Evolutionary conservation across 1,139 yeast species (phyloP).

Genomic region (Candida gigantensis): DNA sequence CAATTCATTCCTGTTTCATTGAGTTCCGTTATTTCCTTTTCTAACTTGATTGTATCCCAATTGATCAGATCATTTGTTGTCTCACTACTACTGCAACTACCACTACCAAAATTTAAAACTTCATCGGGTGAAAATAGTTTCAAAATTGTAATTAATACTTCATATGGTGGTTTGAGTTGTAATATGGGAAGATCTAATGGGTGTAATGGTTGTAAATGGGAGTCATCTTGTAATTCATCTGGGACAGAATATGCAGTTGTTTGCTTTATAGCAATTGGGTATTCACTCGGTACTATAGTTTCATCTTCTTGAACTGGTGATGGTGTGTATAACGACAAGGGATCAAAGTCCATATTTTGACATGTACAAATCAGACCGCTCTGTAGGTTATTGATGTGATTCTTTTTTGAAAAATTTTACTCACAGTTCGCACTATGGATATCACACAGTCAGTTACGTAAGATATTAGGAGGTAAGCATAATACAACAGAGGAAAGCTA

Average conservation of each 20-base stretch:
- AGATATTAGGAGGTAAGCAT: too few relatives aligned
- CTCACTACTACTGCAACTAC: too few relatives aligned
- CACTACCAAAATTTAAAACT: constrained; percentile 55
- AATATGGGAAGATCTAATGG: constrained; percentile 67
- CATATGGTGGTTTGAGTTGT: constrained; percentile 48
- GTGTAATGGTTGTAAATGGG: constrained; percentile 45
- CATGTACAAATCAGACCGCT: too few relatives aligned
- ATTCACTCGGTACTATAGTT: too few relatives aligned
- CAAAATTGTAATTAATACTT: constrained; percentile 47
- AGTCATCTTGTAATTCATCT: constrained; percentile 23
- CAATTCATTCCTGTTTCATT: constrained; percentile 35
- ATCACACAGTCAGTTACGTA: too few relatives aligned
- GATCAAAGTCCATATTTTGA: constrained; percentile 42
- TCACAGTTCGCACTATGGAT: too few relatives aligned
- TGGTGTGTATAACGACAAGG: constrained; percentile 43
- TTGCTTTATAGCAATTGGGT: too few relatives aligned
- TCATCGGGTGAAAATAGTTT: constrained; percentile 52
- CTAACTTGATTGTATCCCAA: constrained; percentile 14
- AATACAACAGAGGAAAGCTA: too few relatives aligned
- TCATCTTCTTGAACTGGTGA: constrained; percentile 8
- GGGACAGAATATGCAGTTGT: too few relatives aligned
- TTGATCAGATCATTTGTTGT: constrained; percentile 6
- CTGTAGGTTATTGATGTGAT: too few relatives aligned
- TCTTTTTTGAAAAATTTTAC: too few relatives aligned
- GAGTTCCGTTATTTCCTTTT: constrained; percentile 17